These are phyloP conservation scores for Brassica cretica DNA, from an alignment of 345 rosid species.

Conservation along the genomic window DNA sequence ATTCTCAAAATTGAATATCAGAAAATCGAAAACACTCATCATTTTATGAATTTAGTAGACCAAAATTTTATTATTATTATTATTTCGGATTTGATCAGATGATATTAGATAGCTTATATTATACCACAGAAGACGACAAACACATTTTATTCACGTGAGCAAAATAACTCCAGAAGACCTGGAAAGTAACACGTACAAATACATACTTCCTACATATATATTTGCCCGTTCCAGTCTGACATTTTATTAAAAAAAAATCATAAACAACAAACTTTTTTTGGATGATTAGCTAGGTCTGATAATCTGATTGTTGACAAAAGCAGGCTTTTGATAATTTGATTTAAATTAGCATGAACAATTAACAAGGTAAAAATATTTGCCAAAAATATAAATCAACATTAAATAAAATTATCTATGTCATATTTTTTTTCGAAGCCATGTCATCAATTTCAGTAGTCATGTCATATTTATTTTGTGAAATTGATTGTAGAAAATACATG, in stretches of 20 bases:
- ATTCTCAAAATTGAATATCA: neutral
- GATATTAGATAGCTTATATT: neutral
- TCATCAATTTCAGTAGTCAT: too few species aligned
- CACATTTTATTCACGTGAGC: conserved; percentile 29
- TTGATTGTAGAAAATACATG: too few species aligned
- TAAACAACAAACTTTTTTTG: neutral
- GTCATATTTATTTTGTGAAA: too few species aligned
- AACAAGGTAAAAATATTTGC: neutral
- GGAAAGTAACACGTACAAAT: conserved; percentile 27
- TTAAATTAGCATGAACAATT: neutral
- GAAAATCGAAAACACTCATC: neutral
- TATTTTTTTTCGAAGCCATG: too few species aligned
- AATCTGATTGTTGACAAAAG: neutral
- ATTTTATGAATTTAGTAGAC: neutral
- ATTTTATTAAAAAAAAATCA: neutral
- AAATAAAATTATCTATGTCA: too few species aligned
- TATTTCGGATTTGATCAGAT: conserved; percentile 3
- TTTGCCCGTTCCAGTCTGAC: neutral
- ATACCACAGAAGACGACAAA: conserved; percentile 25
- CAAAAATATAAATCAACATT: too few species aligned
- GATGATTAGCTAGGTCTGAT: neutral
- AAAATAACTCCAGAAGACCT: conserved; percentile 27
- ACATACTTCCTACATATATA: neutral
- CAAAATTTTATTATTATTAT: neutral
- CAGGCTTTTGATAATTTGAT: neutral